phyloP scores from a whole-genome alignment of 1,284 basidiomycete species.

The Crepidotus sp. region DNA sequence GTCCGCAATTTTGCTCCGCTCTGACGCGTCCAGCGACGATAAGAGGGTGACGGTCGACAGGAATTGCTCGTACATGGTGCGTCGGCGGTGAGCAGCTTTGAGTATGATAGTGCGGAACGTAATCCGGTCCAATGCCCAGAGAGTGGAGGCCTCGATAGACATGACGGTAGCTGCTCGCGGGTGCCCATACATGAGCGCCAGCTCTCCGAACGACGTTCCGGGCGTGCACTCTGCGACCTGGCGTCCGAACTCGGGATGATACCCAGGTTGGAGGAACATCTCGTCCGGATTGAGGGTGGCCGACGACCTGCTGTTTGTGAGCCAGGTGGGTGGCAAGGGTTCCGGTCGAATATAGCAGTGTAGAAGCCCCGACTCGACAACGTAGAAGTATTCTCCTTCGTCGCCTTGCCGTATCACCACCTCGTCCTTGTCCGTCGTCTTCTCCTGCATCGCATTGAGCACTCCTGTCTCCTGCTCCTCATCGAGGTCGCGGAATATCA shows the following conservation, averaged over 20 bases:
- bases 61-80: slow-evolving; percentile 95
- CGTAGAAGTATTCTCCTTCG: slow-evolving; percentile 96
- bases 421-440: slow-evolving; percentile 61
- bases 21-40: slow-evolving; percentile 75
- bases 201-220: slow-evolving; percentile 89
- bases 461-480: slow-evolving; percentile 93
- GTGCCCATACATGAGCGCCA: slow-evolving; percentile 97
- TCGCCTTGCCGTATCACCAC: slow-evolving; percentile 95
- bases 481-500: slow-evolving; percentile 94
- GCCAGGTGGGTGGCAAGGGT: slow-evolving; percentile 50
- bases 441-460: slow-evolving; percentile 93
- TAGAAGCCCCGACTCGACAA: slow-evolving; percentile 85
- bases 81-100: slow-evolving; percentile 76
- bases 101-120: slow-evolving; percentile 98
- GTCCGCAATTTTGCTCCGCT: slow-evolving; percentile 95
- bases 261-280: slow-evolving; percentile 54
- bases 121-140: slow-evolving; percentile 95
- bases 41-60: slow-evolving; percentile 87
- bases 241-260: slow-evolving; percentile 67
- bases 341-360: slow-evolving; percentile 80
- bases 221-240: slow-evolving; percentile 82
- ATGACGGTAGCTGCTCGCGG: slow-evolving; percentile 92
- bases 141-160: slow-evolving; percentile 73
- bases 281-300: slow-evolving; percentile 32
- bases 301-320: slow-evolving; percentile 32